Base-by-base conservation (phyloP, 306 rosid genomes). In the Quillaja saponaria region DNA sequence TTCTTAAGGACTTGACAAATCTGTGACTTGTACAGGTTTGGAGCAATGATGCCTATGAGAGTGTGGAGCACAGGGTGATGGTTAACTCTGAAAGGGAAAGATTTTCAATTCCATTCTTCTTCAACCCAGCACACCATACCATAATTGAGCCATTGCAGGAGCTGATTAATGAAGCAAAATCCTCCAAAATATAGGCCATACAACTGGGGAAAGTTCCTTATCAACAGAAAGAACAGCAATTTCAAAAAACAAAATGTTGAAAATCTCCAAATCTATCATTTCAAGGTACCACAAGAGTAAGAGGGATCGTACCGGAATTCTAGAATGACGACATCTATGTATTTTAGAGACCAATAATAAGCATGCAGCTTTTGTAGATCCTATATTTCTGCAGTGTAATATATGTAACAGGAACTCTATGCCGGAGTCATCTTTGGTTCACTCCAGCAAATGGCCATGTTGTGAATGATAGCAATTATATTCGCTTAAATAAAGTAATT, bases 1-100 rank as follows among this genome's bases (percentile, higher is more conserved):
- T n/a, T n/a, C 40, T 37, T 10, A 37, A 10, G 40, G 40, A 5
- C 7, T 37, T 37, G 40, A 37, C 7, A 37, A 37, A 37, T 5
- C 6, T 40, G 49, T 14, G 60, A 18, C 10, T 17, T 13, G 40
- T 0, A 42, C 79, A 88, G 97, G 95, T 84, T 34, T 90, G 95
- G 95, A 88, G 84, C 70, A 88, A 85, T 71, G 85, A 78, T 11
- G 76, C 15, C 6, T 87, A 82, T 60, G 82, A 86, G 51, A 87
- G 91, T 58, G 83, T 72, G 42, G 91, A 85, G 39, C 96, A 89
- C 46, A 84, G 87, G 50, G 91, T 58, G 50, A 39, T 72, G 60
- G 81, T 85, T 34, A 84, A 86, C 77, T 44, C 79, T 0, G 71
- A 72, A 52, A 80, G 35, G 66, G 82, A 75, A 21, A 90, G 95